These are phyloP conservation scores for Chlamydomonas sp. DNA, from an alignment of 139 green algal genomes.

Conservation along the genomic window DNA sequence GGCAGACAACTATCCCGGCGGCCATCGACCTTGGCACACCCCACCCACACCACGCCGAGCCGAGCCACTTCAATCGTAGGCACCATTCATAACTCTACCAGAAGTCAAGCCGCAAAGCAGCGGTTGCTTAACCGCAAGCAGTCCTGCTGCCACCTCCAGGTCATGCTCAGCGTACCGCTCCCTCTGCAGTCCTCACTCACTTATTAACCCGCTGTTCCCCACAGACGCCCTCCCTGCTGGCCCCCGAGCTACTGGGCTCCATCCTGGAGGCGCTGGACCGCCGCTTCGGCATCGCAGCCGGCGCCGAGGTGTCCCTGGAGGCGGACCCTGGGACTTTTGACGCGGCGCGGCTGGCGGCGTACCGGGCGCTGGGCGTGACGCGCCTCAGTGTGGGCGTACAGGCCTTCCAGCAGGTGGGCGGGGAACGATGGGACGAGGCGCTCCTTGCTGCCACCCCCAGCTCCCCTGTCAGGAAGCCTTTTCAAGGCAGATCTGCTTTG, in stretches of 20 bases:
- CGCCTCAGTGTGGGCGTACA: slow-evolving; percentile 95
- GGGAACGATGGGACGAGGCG: neutral
- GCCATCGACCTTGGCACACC: too few relatives aligned
- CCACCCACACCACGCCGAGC: too few relatives aligned
- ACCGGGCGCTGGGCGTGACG: slow-evolving; percentile 83
- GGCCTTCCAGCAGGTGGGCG: slow-evolving; percentile 69
- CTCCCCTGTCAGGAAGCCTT: too few relatives aligned
- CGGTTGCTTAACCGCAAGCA: neutral
- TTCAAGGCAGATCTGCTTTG: neutral
- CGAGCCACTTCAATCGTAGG: too few relatives aligned
- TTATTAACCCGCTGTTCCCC: neutral
- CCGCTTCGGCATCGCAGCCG: slow-evolving; percentile 66
- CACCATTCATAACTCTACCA: too few relatives aligned
- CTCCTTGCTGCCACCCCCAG: too few relatives aligned
- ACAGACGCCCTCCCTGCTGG: slow-evolving; percentile 90
- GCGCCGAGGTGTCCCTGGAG: slow-evolving; percentile 92
- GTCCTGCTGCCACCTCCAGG: neutral
- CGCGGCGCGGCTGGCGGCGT: slow-evolving; percentile 70
- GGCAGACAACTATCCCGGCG: too few relatives aligned
- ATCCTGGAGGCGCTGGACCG: slow-evolving; percentile 71
- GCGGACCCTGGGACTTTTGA: slow-evolving; percentile 97
- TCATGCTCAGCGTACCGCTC: neutral
- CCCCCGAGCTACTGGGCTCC: slow-evolving; percentile 69
- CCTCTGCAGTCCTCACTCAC: neutral
- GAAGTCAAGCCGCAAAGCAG: neutral